Percentiles rank a stretch among this genome's conserved stretches.
Conservation (phyloP, 2,329 filamentous ascomycete genomes). For the Lachnellula occidentalis region DNA sequence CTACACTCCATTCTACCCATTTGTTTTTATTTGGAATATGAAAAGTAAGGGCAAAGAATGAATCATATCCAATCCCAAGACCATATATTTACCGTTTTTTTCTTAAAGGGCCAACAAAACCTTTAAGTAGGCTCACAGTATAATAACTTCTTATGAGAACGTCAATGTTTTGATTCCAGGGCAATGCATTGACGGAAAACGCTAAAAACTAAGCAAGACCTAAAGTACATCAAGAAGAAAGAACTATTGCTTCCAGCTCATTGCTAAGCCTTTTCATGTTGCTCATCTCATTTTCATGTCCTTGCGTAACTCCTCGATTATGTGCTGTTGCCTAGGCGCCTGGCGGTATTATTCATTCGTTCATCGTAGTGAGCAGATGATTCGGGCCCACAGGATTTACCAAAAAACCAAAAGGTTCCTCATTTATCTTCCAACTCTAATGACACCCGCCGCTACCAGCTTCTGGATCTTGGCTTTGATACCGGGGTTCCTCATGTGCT, state of each 20-base stretch:
- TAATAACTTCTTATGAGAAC: no score
- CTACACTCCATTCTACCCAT: no score
- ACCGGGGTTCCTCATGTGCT: conserved; percentile 92
- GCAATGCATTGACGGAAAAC: conserved; percentile 15
- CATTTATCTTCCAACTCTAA: conserved; percentile 58
- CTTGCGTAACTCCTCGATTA: neutral
- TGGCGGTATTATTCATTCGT: no score
- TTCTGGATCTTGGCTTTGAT: conserved; percentile 81
- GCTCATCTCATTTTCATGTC: neutral
- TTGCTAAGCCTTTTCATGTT: neutral
- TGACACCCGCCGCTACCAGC: conserved; percentile 86
- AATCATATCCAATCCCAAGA: no score
- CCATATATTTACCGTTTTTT: no score
- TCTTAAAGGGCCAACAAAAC: no score
- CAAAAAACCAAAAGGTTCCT: neutral
- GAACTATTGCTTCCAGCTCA: neutral
- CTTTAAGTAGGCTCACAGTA: no score
- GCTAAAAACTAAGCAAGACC: conserved; percentile 18
- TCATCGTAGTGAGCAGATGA: no score
- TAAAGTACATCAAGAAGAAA: conserved; percentile 17
- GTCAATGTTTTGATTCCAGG: neutral
- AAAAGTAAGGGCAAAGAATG: no score
- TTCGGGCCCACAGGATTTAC: neutral
- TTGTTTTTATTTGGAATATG: no score
- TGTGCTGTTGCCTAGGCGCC: neutral